Conservation (phyloP, 345 rosid species). For the Camelina laxa region DNA sequence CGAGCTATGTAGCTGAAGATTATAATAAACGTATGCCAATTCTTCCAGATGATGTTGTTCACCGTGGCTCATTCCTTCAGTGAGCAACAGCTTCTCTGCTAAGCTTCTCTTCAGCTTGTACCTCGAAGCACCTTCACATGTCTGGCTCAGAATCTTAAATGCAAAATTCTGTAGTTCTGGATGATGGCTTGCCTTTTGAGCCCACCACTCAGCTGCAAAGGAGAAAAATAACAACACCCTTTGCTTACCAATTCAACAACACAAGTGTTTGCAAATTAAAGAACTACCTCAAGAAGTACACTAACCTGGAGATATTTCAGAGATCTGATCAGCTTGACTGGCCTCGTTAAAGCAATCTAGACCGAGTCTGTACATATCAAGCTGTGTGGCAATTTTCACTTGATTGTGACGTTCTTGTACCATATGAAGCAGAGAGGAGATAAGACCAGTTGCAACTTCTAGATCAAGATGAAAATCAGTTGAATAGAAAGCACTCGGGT, state of each 20-base stretch:
- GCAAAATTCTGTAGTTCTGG: constrained; percentile 69
- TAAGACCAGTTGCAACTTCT: constrained; percentile 63
- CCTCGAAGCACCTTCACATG: constrained; percentile 61
- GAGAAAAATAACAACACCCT: not conserved
- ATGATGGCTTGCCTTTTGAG: constrained; percentile 47
- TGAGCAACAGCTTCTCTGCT: constrained; percentile 53
- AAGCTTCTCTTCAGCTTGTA: constrained; percentile 54
- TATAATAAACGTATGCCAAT: constrained; percentile 53
- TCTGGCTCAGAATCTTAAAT: constrained; percentile 56
- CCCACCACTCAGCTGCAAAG: constrained; percentile 69
- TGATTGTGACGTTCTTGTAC: constrained; percentile 33
- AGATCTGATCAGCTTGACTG: constrained; percentile 47
- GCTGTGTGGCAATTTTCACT: constrained; percentile 46
- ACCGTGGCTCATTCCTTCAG: constrained; percentile 28
- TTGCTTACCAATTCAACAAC: constrained; percentile 16
- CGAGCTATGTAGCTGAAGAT: constrained; percentile 51
- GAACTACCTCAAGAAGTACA: constrained; percentile 21
- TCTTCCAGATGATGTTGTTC: constrained; percentile 47
- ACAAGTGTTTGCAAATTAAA: constrained; percentile 3
- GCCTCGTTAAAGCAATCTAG: constrained; percentile 59
- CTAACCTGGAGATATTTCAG: constrained; percentile 54
- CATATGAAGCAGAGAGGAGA: constrained; percentile 50
- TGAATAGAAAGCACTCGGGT: constrained; percentile 62
- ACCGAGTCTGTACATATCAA: constrained; percentile 53
- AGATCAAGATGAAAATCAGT: constrained; percentile 53